Base-by-base conservation (phyloP, 768 basidiomycete species). In the Pleurotus citrinopileatus region DNA sequence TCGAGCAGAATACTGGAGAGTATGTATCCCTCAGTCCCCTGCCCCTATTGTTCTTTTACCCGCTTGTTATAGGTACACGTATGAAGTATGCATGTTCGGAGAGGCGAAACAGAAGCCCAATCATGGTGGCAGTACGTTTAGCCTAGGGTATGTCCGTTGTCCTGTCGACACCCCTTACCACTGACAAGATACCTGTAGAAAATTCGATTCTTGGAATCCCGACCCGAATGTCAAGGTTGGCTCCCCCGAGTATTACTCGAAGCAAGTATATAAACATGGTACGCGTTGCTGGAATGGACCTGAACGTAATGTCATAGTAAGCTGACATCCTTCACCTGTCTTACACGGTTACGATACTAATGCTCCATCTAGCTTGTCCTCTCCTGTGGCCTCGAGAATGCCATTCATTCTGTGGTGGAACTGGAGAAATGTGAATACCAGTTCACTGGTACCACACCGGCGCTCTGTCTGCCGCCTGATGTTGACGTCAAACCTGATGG, bases 251-350 rank as follows among this genome's bases (percentile, higher is more conserved):
- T 97, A 86, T 70, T 97, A 98, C 68, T 70, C 79, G 42, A 86
- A 82, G 61, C 94, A 96, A 63, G 68, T 81, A 12, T 99, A 98
- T 73, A 83, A 84, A 32, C 75, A 79, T 50, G 97, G 96, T 36
- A 78, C 93, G 3, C 84, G 86, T 63, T 98, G 96, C 74, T 97
- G 95, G 96, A 97, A 97, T 62, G 96, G 97, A 1, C 97, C 97
- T 3, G 81, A 90, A 58, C 83, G 96, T 26, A 93, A 82, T 57
- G 88, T 93, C 27, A 78, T 83, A 65, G 93, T 91, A 67, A 46
- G 79, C 69, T 15, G 29, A 32, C 13, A 32, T 40, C 38, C 17
- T n/a, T 40, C 17, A 26, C 32, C 5, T 42, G 4, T 15, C 56
- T 51, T 26, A 36, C 2, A 32, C 52, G 40, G 29, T 13, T 28